Conservation (phyloP, 2,329 filamentous ascomycete species). For the Aureobasidium sp. region DNA sequence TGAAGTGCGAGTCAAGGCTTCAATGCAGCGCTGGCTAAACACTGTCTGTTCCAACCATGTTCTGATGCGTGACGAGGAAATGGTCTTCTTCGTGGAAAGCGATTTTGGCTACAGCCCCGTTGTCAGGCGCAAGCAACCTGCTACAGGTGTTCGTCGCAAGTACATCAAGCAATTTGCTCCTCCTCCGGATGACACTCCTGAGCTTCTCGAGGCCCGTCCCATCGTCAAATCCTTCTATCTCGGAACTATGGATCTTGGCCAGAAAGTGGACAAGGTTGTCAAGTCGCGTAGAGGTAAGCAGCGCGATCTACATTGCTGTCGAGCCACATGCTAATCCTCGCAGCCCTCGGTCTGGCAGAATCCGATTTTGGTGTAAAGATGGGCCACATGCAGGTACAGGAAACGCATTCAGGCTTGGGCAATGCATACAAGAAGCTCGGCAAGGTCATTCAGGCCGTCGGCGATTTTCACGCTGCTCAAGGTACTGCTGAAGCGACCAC, state of each 20-base stretch:
- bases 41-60: slow-evolving; percentile 87
- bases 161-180: slow-evolving; percentile 97
- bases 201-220: slow-evolving; percentile 81
- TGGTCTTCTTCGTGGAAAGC: slow-evolving; percentile 97
- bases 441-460: slow-evolving; percentile 84
- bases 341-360: slow-evolving; percentile 84
- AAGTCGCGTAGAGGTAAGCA: slow-evolving; percentile 77
- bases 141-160: slow-evolving; percentile 89
- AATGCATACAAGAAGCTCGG: slow-evolving; percentile 94
- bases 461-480: slow-evolving; percentile 93
- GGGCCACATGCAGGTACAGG: slow-evolving; percentile 77
- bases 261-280: slow-evolving; percentile 91
- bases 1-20: slow-evolving; percentile 77
- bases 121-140: slow-evolving; percentile 90
- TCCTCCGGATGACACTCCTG: slow-evolving; percentile 92
- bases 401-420: slow-evolving; percentile 78
- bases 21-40: slow-evolving; percentile 92
- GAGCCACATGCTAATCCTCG: slow-evolving; percentile 25
- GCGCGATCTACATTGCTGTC: neutral
- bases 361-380: slow-evolving; percentile 91
- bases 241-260: slow-evolving; percentile 90
- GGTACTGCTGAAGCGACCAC: slow-evolving; percentile 95
- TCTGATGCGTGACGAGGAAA: slow-evolving; percentile 90
- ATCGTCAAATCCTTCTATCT: slow-evolving; percentile 94
- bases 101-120: slow-evolving; percentile 98